Base-by-base conservation (phyloP, 352 stramenopile genomes). In the Phytophthora syringae region DNA sequence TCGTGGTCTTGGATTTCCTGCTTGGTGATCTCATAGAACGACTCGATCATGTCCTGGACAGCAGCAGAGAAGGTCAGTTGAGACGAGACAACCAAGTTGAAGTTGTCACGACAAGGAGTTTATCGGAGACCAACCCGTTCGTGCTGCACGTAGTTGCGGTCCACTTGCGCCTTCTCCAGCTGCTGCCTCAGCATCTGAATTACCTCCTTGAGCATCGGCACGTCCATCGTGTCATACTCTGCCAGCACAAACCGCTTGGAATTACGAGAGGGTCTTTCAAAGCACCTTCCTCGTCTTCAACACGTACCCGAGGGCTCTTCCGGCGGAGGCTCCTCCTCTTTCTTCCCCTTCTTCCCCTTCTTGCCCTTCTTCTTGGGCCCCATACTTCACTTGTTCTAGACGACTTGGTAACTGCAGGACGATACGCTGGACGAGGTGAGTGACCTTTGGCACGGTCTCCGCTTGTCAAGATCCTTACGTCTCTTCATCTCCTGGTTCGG, bases 71-170 rank as follows among this genome's bases (percentile, higher is more conserved):
- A 27, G n/a, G 30, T 71, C 20, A 55, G 18, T 24, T 51, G n/a
- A n/a, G n/a, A n/a, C n/a, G 15, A 50, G 18, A 52, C 16, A 15
- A 49, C 53, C 16, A 42, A 61, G 47, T 50, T 54, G 37, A 65
- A 62, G 63, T 48, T 34, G 37, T 28, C n/a, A 28, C 11, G 1
- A 50, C 21, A 52, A 28, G 9, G 27, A 32, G 27, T 32, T 36
- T 44, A 47, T 51, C 7, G 7, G 43, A 30, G n/a, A 49, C 54
- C 20, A 2, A 56, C 75, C 21, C 92, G 80, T 67, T 98, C 94
- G 54, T 98, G 88, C 72, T 98, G 94, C 42, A 98, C 92, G 75
- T 98, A 98, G 73, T 98, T 98, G 18, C 95, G 83, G 65, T 98
- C 92, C 20, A 92, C 79, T 62, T 93, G 84, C 1, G 86, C 86